A percentile compares a stretch with the other conserved stretches of the same genome.
Evolutionary conservation across 768 basidiomycete genomes (phyloP).

Genomic region (Cytidiella melzeri): DNA sequence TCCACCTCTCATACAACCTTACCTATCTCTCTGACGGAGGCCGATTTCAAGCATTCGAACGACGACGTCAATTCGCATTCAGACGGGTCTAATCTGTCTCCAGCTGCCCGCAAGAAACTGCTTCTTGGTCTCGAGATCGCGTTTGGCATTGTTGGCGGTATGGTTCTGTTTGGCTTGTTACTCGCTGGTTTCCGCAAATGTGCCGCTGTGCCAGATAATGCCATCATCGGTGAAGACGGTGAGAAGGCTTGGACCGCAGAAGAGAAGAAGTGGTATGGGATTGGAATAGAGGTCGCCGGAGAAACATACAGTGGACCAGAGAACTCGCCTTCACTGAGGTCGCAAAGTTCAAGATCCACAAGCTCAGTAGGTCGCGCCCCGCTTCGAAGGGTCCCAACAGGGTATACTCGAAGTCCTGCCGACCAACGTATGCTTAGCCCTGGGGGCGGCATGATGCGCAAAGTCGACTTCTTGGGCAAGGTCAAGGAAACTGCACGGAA

Average conservation of each 20-base stretch:
- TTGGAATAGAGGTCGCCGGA: slow-evolving; percentile 29
- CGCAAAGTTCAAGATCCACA: neutral
- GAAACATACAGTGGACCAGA: neutral
- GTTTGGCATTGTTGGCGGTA: slow-evolving; percentile 56
- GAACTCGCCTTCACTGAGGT: neutral
- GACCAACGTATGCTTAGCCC: slow-evolving; percentile 29
- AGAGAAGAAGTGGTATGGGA: slow-evolving; percentile 66
- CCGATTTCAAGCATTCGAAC: slow-evolving; percentile 33
- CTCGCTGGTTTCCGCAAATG: slow-evolving; percentile 52
- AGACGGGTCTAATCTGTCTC: slow-evolving; percentile 24
- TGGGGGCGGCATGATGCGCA: slow-evolving; percentile 49
- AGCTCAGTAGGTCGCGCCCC: neutral
- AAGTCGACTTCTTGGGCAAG: slow-evolving; percentile 60
- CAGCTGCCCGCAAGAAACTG: slow-evolving; percentile 40
- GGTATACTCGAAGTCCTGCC: neutral
- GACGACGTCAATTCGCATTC: slow-evolving; percentile 4
- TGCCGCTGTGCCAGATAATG: slow-evolving; percentile 54
- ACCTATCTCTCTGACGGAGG: slow-evolving; percentile 39
- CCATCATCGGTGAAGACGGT: slow-evolving; percentile 54
- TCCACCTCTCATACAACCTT: slow-evolving; percentile 66
- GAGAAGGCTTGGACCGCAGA: slow-evolving; percentile 51
- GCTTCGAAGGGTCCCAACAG: neutral
- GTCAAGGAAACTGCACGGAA: slow-evolving; percentile 59
- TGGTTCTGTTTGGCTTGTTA: slow-evolving; percentile 47
- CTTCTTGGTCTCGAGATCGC: slow-evolving; percentile 55